A percentile compares a stretch with the other conserved stretches of the same genome.
These are phyloP conservation scores for Eimeria tenella DNA, from an alignment of 169 alveolate species.

Conservation along the genomic window DNA sequence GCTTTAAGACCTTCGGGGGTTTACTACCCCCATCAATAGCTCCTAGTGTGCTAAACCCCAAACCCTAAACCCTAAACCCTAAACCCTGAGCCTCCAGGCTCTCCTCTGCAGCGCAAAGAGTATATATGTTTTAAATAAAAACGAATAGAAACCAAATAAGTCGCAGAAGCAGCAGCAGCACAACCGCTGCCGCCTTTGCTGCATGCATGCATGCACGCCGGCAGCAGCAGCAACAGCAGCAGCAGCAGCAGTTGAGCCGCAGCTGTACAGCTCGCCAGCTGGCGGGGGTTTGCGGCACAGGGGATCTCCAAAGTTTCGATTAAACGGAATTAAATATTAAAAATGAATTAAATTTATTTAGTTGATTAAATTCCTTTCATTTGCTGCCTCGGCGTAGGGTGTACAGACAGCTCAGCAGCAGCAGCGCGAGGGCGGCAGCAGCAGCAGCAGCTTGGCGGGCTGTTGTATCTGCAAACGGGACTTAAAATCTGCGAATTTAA, in stretches of 20 bases:
- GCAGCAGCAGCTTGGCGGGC: too few relatives aligned
- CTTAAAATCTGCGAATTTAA: background rate
- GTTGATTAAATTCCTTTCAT: background rate
- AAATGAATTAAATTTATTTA: background rate
- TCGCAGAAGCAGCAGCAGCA: background rate
- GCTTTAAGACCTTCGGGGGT: too few relatives aligned
- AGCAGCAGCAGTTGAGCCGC: too few relatives aligned
- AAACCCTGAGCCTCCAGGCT: background rate
- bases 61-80: constrained; percentile 5
- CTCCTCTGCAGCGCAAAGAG: background rate
- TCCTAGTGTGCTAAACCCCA: background rate
- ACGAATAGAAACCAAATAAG: background rate
- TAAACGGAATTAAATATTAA: background rate
- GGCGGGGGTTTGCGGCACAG: background rate
- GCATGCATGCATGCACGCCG: constrained; percentile 34
- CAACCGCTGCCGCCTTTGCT: constrained; percentile 34
- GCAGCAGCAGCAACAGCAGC: background rate
- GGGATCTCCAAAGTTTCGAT: background rate
- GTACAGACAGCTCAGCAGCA: too few relatives aligned
- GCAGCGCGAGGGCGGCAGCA: too few relatives aligned
- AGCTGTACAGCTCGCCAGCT: background rate
- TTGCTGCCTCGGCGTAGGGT: background rate
- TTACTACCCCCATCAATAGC: too few relatives aligned
- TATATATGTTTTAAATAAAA: background rate
- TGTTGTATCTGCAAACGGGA: too few relatives aligned